Evolutionary conservation across 192 early-diverging fungal genomes (phyloP).

Genomic region (Irineochytrium annulatum): DNA sequence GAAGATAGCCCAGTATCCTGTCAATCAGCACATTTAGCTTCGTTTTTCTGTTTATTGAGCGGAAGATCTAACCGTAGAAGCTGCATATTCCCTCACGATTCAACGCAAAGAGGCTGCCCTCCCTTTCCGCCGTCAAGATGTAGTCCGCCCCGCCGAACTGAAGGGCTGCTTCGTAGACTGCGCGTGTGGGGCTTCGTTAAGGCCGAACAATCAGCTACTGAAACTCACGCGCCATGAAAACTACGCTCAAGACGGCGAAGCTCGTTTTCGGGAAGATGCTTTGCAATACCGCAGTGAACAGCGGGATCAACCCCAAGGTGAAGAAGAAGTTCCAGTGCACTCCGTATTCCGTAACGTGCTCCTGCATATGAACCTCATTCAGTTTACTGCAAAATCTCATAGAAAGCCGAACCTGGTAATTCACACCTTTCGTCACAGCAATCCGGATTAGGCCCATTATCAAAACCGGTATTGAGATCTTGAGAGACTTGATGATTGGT

Average conservation of each 20-base stretch:
- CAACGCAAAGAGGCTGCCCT: slow-evolving; percentile 60
- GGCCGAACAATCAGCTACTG: not conserved
- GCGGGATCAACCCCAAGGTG: slow-evolving; percentile 81
- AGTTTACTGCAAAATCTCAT: not conserved
- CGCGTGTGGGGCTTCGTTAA: not conserved
- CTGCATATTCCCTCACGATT: slow-evolving; percentile 91
- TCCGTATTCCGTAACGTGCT: slow-evolving; percentile 92
- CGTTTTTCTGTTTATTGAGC: not conserved
- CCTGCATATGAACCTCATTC: slow-evolving; percentile 32
- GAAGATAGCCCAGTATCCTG: slow-evolving; percentile 82
- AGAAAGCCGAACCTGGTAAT: slow-evolving; percentile 69
- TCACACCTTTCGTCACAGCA: slow-evolving; percentile 68
- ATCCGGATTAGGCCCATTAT: slow-evolving; percentile 70
- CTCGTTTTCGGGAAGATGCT: slow-evolving; percentile 46
- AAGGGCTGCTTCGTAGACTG: slow-evolving; percentile 63
- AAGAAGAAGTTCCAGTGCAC: slow-evolving; percentile 99
- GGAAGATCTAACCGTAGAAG: slow-evolving; percentile 53
- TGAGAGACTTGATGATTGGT: slow-evolving; percentile 37
- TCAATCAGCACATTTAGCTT: not conserved
- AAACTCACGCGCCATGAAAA: slow-evolving; percentile 40
- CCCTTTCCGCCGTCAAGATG: slow-evolving; percentile 71
- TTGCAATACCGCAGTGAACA: slow-evolving; percentile 66
- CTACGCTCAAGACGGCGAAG: slow-evolving; percentile 51
- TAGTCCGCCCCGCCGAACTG: slow-evolving; percentile 62
- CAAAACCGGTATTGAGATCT: slow-evolving; percentile 63